phyloP scores from a whole-genome alignment of 176 grass and related monocot species.

The Triticum monococcum region DNA sequence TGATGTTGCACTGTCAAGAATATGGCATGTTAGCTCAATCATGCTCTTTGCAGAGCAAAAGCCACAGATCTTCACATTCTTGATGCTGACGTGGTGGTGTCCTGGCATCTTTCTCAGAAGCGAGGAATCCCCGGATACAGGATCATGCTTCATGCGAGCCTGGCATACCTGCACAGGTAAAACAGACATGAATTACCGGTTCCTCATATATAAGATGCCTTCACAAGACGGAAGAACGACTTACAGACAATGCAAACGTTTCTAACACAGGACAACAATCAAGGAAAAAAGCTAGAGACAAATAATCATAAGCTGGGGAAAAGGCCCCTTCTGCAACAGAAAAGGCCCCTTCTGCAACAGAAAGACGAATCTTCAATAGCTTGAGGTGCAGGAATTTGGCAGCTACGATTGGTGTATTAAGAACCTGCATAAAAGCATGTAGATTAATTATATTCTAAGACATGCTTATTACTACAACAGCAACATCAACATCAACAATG shows the following conservation, averaged over 20 bases:
- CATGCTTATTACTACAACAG: too few relatives aligned
- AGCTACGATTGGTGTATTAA: not conserved
- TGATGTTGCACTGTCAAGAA: not conserved
- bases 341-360: not conserved
- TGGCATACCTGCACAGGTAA: not conserved
- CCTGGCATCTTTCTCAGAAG: not conserved
- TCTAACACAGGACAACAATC: not conserved
- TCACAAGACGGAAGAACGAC: too few relatives aligned
- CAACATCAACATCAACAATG: too few relatives aligned
- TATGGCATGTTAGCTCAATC: not conserved
- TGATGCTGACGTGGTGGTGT: not conserved
- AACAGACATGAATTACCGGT: not conserved
- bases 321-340: not conserved
- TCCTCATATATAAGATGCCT: not conserved
- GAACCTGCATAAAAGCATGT: not conserved
- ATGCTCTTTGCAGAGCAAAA: not conserved
- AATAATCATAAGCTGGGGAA: not conserved
- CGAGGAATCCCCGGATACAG: not conserved
- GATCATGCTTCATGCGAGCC: not conserved
- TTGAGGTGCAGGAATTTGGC: not conserved
- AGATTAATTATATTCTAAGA: not conserved
- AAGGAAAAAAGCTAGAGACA: not conserved
- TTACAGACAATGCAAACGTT: not conserved
- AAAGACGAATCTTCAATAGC: not conserved
- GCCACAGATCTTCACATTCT: not conserved